A percentile compares a stretch with the other conserved stretches of the same genome.
These are phyloP conservation scores for Arxiozyma telluris DNA, from an alignment of 1,139 yeast species.

Conservation along the genomic window DNA sequence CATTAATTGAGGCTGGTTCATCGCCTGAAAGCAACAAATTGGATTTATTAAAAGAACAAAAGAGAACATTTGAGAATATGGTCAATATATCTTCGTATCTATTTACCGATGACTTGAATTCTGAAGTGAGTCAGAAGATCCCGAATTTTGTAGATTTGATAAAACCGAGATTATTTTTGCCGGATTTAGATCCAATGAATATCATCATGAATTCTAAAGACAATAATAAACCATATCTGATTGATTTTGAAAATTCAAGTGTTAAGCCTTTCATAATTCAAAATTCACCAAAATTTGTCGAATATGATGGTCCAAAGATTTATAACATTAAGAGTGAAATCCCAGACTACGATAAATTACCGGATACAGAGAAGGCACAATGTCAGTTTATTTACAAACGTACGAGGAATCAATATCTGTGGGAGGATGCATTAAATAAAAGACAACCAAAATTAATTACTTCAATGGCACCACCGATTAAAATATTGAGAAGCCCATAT, in stretches of 20 bases:
- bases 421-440: conserved; percentile 70
- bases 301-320: conserved; percentile 80
- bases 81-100: conserved; percentile 46
- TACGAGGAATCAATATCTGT: conserved; percentile 82
- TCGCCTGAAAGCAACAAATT: conserved; percentile 36
- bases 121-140: conserved; percentile 35
- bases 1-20: conserved; percentile 47
- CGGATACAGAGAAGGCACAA: conserved; percentile 67
- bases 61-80: conserved; percentile 53
- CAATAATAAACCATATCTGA: conserved; percentile 38
- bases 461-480: conserved; percentile 69
- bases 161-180: conserved; percentile 64
- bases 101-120: conserved; percentile 35
- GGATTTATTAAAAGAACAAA: conserved; percentile 39
- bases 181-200: conserved; percentile 89
- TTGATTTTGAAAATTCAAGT: conserved; percentile 75
- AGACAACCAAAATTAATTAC: conserved; percentile 58
- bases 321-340: conserved; percentile 67
- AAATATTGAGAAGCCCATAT: conserved; percentile 58
- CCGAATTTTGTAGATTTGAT: conserved; percentile 55
- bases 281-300: conserved; percentile 72
- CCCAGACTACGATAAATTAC: conserved; percentile 57
- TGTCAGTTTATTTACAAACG: conserved; percentile 78
- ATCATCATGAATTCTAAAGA: conserved; percentile 45
- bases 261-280: conserved; percentile 76